Evolutionary conservation across 148 eudicot species (phyloP), one percentile per base, ranked within the genome.

Genomic region (Beta vulgaris): DNA sequence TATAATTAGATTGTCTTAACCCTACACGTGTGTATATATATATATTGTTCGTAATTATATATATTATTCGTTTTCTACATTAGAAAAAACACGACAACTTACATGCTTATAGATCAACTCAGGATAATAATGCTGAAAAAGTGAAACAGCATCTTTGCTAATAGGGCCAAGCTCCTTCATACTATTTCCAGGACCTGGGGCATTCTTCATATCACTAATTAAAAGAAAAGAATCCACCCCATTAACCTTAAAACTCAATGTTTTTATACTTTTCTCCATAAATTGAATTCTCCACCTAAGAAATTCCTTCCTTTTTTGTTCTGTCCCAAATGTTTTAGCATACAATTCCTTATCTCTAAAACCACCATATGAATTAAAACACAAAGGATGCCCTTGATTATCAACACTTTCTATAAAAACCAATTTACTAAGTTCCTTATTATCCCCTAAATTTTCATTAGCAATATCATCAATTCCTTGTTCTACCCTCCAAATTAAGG

Each of bases 91-190:
- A n/a, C n/a, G n/a, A n/a, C 44, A 54, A 81, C 90, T 78, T 77
- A 82, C 90, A 69, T 81, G 82, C 76, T 81, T 87, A 77, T 68
- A 82, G 32, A 86, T 79, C 71, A 90, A 82, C 62, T 90, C 98
- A 2, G 97, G 98, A 68, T 91, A 94, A 82, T 90, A 51, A 36
- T 85, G 88, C 59, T 86, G 90, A 72, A 91, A 85, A 42, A 91
- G 40, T 26, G 70, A 51, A 44, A 83, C 63, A 26, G 78, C 69
- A 48, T 86, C 90, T 84, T 85, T 90, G 73, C 78, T 83, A 34
- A 84, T 57, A 8, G 80, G 79, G 3, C 83, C 76, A 2, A 91
- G 79, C 66, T 90, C 93, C 73, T 83, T 86, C 77, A 75, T 73
- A 6, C 84, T 36, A 77, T 13, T 77, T 12, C 79, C 83, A 0